Evolutionary conservation across 108 stramenopile genomes (phyloP), one percentile per base, ranked within the genome.

Genomic region (Fragilaria crotonensis): DNA sequence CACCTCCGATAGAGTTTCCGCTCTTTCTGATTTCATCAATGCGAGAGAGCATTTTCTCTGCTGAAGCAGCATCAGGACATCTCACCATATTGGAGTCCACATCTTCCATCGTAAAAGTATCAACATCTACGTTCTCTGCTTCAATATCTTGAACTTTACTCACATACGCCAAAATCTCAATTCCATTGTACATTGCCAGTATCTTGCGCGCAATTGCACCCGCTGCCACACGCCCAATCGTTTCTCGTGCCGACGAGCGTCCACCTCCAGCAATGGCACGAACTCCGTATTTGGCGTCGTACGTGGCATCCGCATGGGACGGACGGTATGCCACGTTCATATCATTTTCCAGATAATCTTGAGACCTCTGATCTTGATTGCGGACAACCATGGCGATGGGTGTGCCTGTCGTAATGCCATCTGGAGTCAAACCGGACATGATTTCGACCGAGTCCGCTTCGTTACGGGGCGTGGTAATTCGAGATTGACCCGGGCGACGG

Each of bases 221-320:
- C 26, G 96, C 98, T 0, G 98, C 98, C 0, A 99, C 98, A 25
- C 98, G 94, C 50, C 97, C 98, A 68, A 99, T 99, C 14, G 97
- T 99, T 71, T 98, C 98, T 21, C 98, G 84, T 0, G 98, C 98
- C 28, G 84, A 85, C 48, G 79, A 81, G 2, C 98, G 82, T 46
- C 98, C 98, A 36, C 97, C 97, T 41, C 98, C 98, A 14, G 93
- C 93, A 54, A 98, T 89, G 47, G 97, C 96, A 30, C 97, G 84
- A 30, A 99, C 93, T 44, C 98, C 98, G 64, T 98, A 98, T 70
- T 98, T 98, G 65, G 94, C 94, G 77, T 98, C 96, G 68, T 98
- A 99, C 27, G 96, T 93, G 22, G 95, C 95, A 77, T 98, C 97
- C 21, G 98, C 97, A 75, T 98, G 98, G 21, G 88, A 89, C 44